Conservation (phyloP, 169 alveolate genomes). For the Plasmodium knowlesi region DNA sequence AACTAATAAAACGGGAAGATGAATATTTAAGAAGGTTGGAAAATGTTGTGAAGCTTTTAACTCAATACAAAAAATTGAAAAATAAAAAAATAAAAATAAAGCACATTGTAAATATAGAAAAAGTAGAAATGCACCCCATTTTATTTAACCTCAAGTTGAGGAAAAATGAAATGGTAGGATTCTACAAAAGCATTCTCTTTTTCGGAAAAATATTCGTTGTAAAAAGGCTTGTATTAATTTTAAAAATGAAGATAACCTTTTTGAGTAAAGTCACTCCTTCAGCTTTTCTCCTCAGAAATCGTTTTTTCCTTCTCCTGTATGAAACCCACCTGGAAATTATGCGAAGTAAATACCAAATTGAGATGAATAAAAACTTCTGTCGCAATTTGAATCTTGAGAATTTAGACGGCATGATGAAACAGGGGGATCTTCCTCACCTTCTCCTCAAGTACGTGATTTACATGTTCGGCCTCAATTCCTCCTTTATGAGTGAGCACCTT, state of each 20-base stretch:
- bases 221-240: constrained; percentile 6
- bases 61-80: constrained; percentile 4
- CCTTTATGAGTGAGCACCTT: neutral
- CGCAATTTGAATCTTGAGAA: neutral
- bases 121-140: constrained; percentile 16
- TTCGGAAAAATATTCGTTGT: constrained; percentile 3
- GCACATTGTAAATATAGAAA: neutral
- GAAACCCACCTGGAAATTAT: neutral
- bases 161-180: neutral
- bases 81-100: constrained; percentile 13
- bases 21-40: neutral
- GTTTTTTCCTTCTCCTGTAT: neutral
- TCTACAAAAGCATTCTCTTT: neutral
- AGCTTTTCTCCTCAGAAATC: neutral
- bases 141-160: neutral
- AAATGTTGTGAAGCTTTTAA: neutral
- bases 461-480: neutral
- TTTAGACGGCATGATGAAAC: constrained; percentile 2
- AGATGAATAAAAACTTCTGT: constrained; percentile 4
- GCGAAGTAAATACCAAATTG: neutral
- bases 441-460: constrained; percentile 15
- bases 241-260: constrained; percentile 1
- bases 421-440: constrained; percentile 1
- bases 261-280: constrained; percentile 8
- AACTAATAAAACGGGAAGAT: neutral